Evolutionary conservation across 306 rosid genomes (phyloP).

Genomic region (Quercus bicolor): DNA sequence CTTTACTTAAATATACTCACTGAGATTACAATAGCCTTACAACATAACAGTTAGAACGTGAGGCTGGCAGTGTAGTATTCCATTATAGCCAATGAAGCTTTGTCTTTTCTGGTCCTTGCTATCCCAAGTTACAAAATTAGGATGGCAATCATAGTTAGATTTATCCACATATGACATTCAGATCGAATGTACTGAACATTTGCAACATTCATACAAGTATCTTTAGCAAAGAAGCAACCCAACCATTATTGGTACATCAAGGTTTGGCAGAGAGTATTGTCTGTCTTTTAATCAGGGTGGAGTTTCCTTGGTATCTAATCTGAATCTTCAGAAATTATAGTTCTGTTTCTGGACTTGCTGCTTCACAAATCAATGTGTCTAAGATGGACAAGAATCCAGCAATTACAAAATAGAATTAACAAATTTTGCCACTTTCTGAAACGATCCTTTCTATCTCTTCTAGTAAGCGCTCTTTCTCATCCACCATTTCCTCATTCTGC

Average conservation of each 20-base stretch:
- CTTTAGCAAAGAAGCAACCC: too few relatives aligned
- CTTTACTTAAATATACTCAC: too few relatives aligned
- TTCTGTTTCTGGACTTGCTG: neutral
- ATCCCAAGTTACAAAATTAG: too few relatives aligned
- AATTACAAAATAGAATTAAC: neutral
- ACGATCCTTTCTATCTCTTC: constrained; percentile 83
- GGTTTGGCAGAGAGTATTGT: neutral
- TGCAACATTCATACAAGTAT: too few relatives aligned
- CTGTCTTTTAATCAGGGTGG: neutral
- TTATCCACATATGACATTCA: too few relatives aligned
- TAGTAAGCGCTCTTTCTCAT: constrained; percentile 75
- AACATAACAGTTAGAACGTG: too few relatives aligned
- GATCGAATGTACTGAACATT: too few relatives aligned
- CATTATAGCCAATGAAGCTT: too few relatives aligned
- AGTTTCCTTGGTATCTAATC: neutral
- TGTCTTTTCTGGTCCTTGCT: too few relatives aligned
- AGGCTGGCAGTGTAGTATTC: too few relatives aligned
- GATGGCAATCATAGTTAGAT: too few relatives aligned
- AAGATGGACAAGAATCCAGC: neutral
- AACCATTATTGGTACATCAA: neutral
- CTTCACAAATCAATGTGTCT: neutral
- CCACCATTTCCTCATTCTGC: constrained; percentile 74
- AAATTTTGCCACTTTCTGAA: constrained; percentile 54
- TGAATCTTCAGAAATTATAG: neutral
- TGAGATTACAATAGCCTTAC: too few relatives aligned